Evolutionary conservation across 306 rosid genomes (phyloP), one percentile per base, ranked within the genome.

Genomic region (Quercus gilva): DNA sequence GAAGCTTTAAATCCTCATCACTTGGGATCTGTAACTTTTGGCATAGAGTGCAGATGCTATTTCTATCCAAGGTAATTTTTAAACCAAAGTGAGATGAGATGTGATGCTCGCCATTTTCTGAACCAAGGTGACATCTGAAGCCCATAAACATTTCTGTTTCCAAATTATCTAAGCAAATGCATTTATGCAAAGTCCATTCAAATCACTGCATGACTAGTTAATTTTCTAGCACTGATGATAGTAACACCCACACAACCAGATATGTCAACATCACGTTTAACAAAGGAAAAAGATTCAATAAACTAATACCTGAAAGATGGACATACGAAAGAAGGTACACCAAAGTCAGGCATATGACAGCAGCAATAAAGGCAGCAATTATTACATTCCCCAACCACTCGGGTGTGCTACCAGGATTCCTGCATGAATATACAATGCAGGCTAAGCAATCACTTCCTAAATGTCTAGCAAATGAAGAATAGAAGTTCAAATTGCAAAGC

Each of bases 281-380:
- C 77, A 17, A 53, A 29, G 5, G 26, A 53, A 74, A 55, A 69
- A 21, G 43, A 55, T 31, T 58, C 7, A 63, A 80, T 75, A 77
- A 83, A 78, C 73, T 81, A 74, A 76, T 53, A 95, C 99, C 99
- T 91, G 99, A 91, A 74, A 92, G 87, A 90, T 95, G 99, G 82
- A 95, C 82, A 76, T 91, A 95, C 41, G 99, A 93, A 74, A 95
- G 95, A 82, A 95, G 92, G 84, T 95, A 89, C 83, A 92, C 99
- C 74, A 90, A 80, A 59, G 98, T 95, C 83, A 92, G 88, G 84
- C 89, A 92, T 81, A 78, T 52, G 76, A 89, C 58, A 82, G 65
- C 82, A 74, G 96, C 87, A 79, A 95, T 82, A 74, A 74, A 91
- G 73, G 79, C 87, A 51, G 94, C 92, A 77, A 95, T 45, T 69